Conservation (phyloP, 2,329 filamentous ascomycete genomes). For the Nemania sp. region DNA sequence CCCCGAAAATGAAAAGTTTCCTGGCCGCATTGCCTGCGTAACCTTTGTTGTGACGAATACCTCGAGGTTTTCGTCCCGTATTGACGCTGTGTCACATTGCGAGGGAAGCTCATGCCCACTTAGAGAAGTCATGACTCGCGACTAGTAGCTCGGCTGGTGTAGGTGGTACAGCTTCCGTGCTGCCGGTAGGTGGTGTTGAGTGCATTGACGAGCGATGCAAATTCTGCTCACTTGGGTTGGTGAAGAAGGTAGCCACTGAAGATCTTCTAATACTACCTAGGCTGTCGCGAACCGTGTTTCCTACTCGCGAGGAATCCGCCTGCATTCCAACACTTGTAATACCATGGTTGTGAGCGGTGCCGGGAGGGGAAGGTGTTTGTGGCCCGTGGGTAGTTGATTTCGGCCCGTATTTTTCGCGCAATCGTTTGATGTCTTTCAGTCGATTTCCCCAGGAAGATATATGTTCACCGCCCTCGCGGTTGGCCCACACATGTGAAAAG, state of each 20-base stretch:
- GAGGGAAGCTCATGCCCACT: constrained; percentile 45
- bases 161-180: constrained; percentile 51
- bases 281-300: constrained; percentile 61
- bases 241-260: constrained; percentile 68
- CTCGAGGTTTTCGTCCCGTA: background rate
- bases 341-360: constrained; percentile 40
- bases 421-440: constrained; percentile 78
- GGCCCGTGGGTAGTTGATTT: constrained; percentile 41
- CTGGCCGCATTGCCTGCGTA: constrained; percentile 28
- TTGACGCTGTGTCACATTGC: background rate
- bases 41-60: constrained; percentile 15
- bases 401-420: constrained; percentile 69
- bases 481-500: constrained; percentile 88
- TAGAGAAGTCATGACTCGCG: constrained; percentile 55
- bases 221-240: constrained; percentile 57
- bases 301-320: constrained; percentile 45
- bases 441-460: constrained; percentile 88
- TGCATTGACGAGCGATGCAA: constrained; percentile 63
- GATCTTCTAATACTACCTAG: constrained; percentile 48
- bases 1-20: constrained; percentile 21
- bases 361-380: constrained; percentile 36
- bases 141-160: constrained; percentile 45
- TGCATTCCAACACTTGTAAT: constrained; percentile 39
- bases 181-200: constrained; percentile 57
- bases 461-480: constrained; percentile 76